A percentile compares a stretch with the other conserved stretches of the same genome.
These are phyloP conservation scores for Cercophora newfieldiana DNA, from an alignment of 495 filamentous ascomycete species.

Conservation along the genomic window DNA sequence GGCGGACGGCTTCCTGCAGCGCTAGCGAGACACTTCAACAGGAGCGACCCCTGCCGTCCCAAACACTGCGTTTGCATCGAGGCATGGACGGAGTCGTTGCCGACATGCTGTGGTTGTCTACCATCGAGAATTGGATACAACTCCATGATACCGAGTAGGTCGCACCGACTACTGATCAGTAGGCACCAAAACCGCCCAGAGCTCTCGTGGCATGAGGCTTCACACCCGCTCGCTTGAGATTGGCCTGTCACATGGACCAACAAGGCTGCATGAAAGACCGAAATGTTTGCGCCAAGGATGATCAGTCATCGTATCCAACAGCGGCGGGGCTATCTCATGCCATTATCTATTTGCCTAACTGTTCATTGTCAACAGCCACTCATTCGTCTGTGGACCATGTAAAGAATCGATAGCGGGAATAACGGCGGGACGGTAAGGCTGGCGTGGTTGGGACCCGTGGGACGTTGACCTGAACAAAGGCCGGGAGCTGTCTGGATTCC, in stretches of 20 bases:
- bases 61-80: not conserved
- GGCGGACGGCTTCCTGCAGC: not conserved
- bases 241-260: slow-evolving; percentile 6
- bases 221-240: slow-evolving; percentile 1
- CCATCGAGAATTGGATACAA: not conserved
- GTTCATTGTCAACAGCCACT: not conserved
- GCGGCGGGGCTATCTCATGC: not conserved
- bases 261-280: not conserved
- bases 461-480: not conserved
- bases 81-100: no score
- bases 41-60: not conserved
- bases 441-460: not conserved
- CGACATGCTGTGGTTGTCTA: no score
- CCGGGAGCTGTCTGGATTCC: not conserved
- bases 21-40: not conserved
- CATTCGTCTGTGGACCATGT: not conserved
- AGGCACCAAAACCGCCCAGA: not conserved
- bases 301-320: not conserved
- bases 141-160: not conserved
- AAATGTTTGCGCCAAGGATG: not conserved
- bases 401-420: not conserved
- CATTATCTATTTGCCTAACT: not conserved
- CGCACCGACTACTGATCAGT: not conserved
- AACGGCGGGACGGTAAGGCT: not conserved
- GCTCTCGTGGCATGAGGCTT: not conserved